phyloP scores from a whole-genome alignment of 73 alveolate genomes.

The Uronychia binucleata region DNA sequence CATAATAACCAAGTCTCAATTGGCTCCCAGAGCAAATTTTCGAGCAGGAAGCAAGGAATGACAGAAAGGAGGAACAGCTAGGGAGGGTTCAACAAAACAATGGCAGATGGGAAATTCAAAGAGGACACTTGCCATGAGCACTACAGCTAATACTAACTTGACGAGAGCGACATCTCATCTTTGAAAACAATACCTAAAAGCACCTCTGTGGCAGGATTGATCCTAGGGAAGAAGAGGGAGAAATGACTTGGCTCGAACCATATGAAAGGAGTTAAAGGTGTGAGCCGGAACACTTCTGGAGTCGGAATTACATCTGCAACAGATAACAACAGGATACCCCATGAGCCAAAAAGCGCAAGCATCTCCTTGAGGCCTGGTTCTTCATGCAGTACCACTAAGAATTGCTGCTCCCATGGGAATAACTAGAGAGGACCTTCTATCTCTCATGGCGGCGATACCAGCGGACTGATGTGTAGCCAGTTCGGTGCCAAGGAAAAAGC shows the following conservation, averaged over 20 bases:
- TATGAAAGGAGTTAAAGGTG: no score
- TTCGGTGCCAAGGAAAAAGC: no score
- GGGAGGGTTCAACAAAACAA: not conserved
- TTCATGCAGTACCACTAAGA: not conserved
- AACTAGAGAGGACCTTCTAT: no score
- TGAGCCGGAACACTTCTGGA: not conserved
- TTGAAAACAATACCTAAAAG: not conserved
- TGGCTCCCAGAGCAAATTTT: not conserved
- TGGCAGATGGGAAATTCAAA: not conserved
- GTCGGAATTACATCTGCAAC: not conserved
- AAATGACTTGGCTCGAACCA: no score
- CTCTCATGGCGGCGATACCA: no score
- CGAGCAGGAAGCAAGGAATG: not conserved
- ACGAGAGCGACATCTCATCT: no score
- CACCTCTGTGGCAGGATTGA: not conserved
- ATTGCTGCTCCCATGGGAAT: no score
- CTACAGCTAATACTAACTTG: no score
- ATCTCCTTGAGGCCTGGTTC: not conserved
- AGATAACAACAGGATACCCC: not conserved
- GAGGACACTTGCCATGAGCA: not conserved
- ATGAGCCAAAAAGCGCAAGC: not conserved
- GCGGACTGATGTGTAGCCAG: no score
- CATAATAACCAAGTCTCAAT: no score
- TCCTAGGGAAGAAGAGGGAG: not conserved
- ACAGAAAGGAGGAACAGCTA: not conserved